phyloP scores from a whole-genome alignment of 805 yeast genomes.

The Candida ovalis region DNA sequence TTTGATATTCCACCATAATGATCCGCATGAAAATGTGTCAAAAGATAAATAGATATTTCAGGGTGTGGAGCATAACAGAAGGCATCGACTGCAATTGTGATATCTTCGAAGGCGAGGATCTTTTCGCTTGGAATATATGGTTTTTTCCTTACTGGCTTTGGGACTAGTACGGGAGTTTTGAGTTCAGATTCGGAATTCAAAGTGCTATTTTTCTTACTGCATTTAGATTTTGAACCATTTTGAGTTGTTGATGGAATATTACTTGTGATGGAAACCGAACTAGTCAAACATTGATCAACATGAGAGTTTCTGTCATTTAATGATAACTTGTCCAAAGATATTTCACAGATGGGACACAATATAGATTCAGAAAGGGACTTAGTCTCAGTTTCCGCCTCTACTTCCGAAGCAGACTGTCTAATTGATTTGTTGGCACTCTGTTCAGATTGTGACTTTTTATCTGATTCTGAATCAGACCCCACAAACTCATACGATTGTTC shows the following conservation, averaged over 20 bases:
- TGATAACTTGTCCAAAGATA: conserved; percentile 35
- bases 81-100: conserved; percentile 59
- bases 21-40: conserved; percentile 89
- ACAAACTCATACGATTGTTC: not conserved
- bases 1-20: conserved; percentile 87
- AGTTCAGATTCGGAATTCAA: not conserved
- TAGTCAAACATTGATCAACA: conserved; percentile 48
- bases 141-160: conserved; percentile 21
- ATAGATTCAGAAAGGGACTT: conserved; percentile 10
- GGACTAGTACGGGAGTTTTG: not conserved
- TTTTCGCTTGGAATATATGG: conserved; percentile 53
- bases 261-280: not conserved
- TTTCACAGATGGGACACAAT: conserved; percentile 51
- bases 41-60: conserved; percentile 48
- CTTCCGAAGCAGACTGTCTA: too few species aligned
- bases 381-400: too few species aligned
- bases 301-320: conserved; percentile 47
- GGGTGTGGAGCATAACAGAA: conserved; percentile 48
- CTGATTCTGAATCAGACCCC: not conserved
- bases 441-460: too few species aligned
- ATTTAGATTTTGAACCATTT: not conserved
- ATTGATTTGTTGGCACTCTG: too few species aligned
- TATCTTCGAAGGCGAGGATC: conserved; percentile 39
- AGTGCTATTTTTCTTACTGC: not conserved
- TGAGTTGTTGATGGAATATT: not conserved